Evolutionary conservation across 2,329 filamentous ascomycete species (phyloP).

Genomic region (Talaromyces sp.): DNA sequence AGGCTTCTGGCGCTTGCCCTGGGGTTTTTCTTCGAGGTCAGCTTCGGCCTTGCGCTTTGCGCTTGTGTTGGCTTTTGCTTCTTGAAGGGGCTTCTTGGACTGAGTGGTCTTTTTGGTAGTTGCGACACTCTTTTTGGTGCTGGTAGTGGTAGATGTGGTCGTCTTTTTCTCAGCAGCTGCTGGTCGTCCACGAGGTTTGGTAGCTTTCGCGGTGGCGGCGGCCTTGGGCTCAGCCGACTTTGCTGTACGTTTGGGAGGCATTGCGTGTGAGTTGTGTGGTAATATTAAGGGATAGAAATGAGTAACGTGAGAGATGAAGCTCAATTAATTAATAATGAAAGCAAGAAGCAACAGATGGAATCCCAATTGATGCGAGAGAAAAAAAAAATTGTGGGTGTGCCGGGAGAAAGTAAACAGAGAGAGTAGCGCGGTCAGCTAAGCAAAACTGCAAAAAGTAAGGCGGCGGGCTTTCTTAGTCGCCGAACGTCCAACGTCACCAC

Average conservation of each 20-base stretch:
- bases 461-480: constrained; percentile 5
- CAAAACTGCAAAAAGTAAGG: not conserved
- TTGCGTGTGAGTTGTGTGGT: not conserved
- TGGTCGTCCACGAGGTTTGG: constrained; percentile 17
- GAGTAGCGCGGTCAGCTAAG: not conserved
- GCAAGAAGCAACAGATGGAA: constrained; percentile 4
- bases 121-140: constrained; percentile 7
- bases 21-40: constrained; percentile 16
- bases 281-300: not conserved
- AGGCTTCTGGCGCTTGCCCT: constrained; percentile 17
- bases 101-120: constrained; percentile 2
- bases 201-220: constrained; percentile 5
- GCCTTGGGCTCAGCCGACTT: constrained; percentile 4
- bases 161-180: constrained; percentile 13
- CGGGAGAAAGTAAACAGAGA: not conserved
- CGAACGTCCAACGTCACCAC: not conserved
- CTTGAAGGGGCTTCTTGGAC: constrained; percentile 17
- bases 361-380: not conserved
- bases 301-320: not conserved
- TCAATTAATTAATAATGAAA: not conserved
- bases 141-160: not conserved
- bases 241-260: constrained; percentile 18
- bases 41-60: constrained; percentile 19
- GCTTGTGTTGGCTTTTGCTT: constrained; percentile 19
- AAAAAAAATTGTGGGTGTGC: not conserved